Conservation (phyloP, 164 flowering plant genomes). For the Magnolia sinica region DNA sequence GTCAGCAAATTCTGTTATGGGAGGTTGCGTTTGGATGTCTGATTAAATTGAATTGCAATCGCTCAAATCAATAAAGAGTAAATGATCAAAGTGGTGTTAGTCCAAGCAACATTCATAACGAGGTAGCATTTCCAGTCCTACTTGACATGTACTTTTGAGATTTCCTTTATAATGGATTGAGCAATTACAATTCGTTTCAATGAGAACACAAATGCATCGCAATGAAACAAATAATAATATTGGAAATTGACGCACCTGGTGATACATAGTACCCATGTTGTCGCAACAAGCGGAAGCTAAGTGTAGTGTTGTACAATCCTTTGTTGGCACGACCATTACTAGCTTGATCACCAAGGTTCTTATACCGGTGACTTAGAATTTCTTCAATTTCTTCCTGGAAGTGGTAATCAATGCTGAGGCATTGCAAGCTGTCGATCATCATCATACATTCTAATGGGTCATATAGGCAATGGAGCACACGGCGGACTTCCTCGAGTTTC, state of each 20-base stretch:
- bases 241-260: constrained; percentile 3
- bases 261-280: constrained; percentile 20
- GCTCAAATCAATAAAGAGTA: too few species aligned
- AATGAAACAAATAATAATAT: too few species aligned
- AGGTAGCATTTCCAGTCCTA: too few species aligned
- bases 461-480: not conserved
- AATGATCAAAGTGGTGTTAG: too few species aligned
- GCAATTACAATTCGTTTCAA: too few species aligned
- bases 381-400: constrained; percentile 30
- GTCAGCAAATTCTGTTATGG: not conserved
- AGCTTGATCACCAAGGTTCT: not conserved
- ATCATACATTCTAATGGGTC: constrained; percentile 11
- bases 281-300: constrained; percentile 29
- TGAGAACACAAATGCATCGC: too few species aligned
- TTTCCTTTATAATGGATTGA: too few species aligned
- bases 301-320: constrained; percentile 20
- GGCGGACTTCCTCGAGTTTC: not conserved
- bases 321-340: too few species aligned
- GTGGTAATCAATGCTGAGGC: constrained; percentile 29
- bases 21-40: too few species aligned
- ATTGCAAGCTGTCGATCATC: constrained; percentile 30
- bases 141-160: too few species aligned
- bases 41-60: too few species aligned
- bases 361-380: not conserved
- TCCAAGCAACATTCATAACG: too few species aligned